Conservation (phyloP, 2,329 filamentous ascomycete genomes). For the Leptographium wingfieldii region DNA sequence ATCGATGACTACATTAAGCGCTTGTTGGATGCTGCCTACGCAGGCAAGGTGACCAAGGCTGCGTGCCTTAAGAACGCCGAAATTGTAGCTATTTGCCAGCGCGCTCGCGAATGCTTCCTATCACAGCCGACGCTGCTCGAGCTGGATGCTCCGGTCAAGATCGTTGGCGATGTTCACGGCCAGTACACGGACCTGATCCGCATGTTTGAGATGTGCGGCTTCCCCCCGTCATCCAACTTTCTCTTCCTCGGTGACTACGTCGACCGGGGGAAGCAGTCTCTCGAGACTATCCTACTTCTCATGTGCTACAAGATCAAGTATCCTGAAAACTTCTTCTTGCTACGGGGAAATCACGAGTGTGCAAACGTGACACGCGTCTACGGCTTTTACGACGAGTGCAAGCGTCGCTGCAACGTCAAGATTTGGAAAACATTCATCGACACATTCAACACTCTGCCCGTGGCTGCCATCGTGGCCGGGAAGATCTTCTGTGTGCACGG, state of each 20-base stretch:
- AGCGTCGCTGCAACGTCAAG: conserved; percentile 90
- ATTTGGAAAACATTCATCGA: conserved; percentile 98
- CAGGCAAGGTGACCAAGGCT: conserved; percentile 93
- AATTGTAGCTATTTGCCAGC: conserved; percentile 84
- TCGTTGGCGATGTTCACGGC: conserved; percentile 92
- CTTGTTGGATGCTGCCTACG: conserved; percentile 85
- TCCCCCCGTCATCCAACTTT: conserved; percentile 83
- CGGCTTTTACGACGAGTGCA: conserved; percentile 97
- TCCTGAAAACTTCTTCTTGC: conserved; percentile 91
- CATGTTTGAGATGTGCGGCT: conserved; percentile 98
- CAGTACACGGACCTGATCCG: conserved; percentile 94
- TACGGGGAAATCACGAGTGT: conserved; percentile 93
- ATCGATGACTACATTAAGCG: conserved; percentile 95
- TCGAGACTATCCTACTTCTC: conserved; percentile 86
- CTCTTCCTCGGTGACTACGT: conserved; percentile 94
- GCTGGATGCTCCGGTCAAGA: conserved; percentile 89
- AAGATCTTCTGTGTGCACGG: conserved; percentile 98
- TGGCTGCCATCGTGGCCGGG: conserved; percentile 89
- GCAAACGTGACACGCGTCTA: conserved; percentile 93
- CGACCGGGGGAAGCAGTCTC: conserved; percentile 86
- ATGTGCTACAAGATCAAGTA: conserved; percentile 97
- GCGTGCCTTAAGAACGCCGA: conserved; percentile 97
- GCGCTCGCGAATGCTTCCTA: conserved; percentile 77
- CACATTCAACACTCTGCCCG: conserved; percentile 89
- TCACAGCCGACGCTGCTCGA: conserved; percentile 87